Conservation (phyloP, 2,329 filamentous ascomycete species). For the Epichloe glyceriae region DNA sequence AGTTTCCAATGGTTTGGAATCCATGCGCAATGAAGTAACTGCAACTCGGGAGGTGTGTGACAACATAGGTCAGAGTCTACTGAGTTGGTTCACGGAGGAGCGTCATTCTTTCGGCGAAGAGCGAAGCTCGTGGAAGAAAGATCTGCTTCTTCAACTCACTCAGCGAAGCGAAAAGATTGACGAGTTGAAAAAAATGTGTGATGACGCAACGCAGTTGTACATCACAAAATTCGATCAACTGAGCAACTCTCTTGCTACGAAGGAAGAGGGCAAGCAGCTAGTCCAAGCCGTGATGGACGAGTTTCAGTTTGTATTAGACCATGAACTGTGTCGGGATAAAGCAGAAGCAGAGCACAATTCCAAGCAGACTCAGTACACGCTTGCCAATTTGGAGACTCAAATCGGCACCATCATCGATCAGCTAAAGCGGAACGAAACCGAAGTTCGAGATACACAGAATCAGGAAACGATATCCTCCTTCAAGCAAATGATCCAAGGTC, state of each 20-base stretch:
- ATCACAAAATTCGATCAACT: slow-evolving; percentile 1
- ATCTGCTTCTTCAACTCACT: background rate
- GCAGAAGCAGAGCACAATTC: slow-evolving; percentile 9
- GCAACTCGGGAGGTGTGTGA: background rate
- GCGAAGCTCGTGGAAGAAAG: slow-evolving; percentile 3
- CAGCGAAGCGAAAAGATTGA: background rate
- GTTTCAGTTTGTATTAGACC: slow-evolving; percentile 12
- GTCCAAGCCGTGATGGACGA: slow-evolving; percentile 9
- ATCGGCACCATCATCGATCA: slow-evolving; percentile 11
- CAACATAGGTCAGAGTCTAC: background rate
- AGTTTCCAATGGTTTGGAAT: background rate
- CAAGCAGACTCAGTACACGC: slow-evolving; percentile 6
- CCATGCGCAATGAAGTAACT: background rate
- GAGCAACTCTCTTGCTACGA: slow-evolving; percentile 1
- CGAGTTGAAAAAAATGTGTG: background rate
- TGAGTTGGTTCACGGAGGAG: background rate
- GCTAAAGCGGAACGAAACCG: slow-evolving; percentile 1
- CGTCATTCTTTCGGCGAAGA: background rate
- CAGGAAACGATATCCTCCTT: slow-evolving; percentile 4
- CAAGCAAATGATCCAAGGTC: slow-evolving; percentile 9
- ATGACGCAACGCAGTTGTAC: background rate
- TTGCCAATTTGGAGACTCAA: slow-evolving; percentile 9
- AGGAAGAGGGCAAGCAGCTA: slow-evolving; percentile 6
- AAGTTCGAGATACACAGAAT: background rate
- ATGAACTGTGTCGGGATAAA: slow-evolving; percentile 12